Percentiles rank a stretch among this genome's conserved stretches.
phyloP scores from a whole-genome alignment of 2,329 filamentous ascomycete species.

The Leptosphaerulina australis region DNA sequence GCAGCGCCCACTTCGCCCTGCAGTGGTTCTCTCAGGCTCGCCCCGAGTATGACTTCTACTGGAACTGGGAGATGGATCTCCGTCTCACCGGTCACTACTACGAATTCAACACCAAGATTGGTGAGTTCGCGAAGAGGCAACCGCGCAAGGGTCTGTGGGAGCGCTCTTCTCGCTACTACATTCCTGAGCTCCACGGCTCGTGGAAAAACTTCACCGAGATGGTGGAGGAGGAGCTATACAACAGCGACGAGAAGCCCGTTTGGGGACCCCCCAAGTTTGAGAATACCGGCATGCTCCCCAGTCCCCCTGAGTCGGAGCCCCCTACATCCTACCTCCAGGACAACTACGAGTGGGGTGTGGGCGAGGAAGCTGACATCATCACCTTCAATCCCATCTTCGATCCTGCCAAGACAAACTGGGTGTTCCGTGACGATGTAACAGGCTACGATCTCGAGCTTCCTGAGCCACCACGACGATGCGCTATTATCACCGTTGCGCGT shows the following conservation, averaged over 20 bases:
- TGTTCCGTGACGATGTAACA: conserved; percentile 70
- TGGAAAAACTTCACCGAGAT: conserved; percentile 71
- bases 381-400: conserved; percentile 82
- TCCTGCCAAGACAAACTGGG: conserved; percentile 73
- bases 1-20: conserved; percentile 60
- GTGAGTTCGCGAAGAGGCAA: conserved; percentile 68
- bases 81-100: conserved; percentile 83
- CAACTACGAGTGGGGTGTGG: conserved; percentile 76
- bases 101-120: conserved; percentile 73
- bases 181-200: conserved; percentile 69
- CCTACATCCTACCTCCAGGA: conserved; percentile 66
- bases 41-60: conserved; percentile 62
- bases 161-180: conserved; percentile 73
- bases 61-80: conserved; percentile 92
- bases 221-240: conserved; percentile 65
- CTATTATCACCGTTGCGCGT: conserved; percentile 79
- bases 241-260: conserved; percentile 58
- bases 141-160: conserved; percentile 77
- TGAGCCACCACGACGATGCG: conserved; percentile 71
- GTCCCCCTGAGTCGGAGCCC: conserved; percentile 67
- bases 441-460: conserved; percentile 63
- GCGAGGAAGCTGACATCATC: conserved; percentile 75
- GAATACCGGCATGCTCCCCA: conserved; percentile 59
- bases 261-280: conserved; percentile 66
- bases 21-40: conserved; percentile 60